Evolutionary conservation across 1,284 basidiomycete genomes (phyloP).

Genomic region (Rhodotorula sp.): DNA sequence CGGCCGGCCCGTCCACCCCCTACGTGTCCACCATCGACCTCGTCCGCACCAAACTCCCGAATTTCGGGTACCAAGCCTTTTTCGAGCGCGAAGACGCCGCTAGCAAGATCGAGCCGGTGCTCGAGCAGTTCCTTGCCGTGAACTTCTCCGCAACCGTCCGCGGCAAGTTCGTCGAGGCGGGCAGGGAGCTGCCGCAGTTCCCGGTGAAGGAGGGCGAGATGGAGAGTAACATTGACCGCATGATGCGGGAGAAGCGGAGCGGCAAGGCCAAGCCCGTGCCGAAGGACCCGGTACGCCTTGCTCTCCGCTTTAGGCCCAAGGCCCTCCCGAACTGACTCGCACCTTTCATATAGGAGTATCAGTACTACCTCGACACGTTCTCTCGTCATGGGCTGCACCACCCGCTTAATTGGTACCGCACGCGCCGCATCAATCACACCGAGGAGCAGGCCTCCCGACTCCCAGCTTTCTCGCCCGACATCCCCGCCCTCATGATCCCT

Average conservation of each 20-base stretch:
- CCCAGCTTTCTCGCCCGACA: conserved; percentile 32
- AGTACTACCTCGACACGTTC: conserved; percentile 37
- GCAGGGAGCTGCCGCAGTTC: conserved; percentile 14
- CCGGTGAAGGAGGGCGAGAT: conserved; percentile 28
- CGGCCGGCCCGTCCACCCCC: conserved; percentile 10
- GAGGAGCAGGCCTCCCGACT: conserved; percentile 34
- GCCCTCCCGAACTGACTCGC: neutral
- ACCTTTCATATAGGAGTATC: conserved; percentile 25
- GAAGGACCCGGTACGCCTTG: conserved; percentile 26
- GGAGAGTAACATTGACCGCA: conserved; percentile 14
- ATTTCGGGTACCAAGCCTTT: conserved; percentile 44
- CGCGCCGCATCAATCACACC: conserved; percentile 25
- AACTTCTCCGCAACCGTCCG: conserved; percentile 21
- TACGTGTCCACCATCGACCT: conserved; percentile 23
- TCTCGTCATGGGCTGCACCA: conserved; percentile 22
- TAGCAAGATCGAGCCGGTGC: conserved; percentile 35
- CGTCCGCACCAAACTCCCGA: conserved; percentile 30
- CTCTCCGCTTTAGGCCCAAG: neutral
- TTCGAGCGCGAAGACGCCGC: conserved; percentile 16
- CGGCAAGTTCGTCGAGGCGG: neutral
- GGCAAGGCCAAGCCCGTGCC: conserved; percentile 21
- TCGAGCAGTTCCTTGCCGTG: conserved; percentile 30
- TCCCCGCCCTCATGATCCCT: conserved; percentile 39
- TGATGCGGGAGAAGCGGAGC: conserved; percentile 9
- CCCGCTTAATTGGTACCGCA: conserved; percentile 42